Conservation (phyloP, 257 asterid genomes). For the Fraxinus anomala region DNA sequence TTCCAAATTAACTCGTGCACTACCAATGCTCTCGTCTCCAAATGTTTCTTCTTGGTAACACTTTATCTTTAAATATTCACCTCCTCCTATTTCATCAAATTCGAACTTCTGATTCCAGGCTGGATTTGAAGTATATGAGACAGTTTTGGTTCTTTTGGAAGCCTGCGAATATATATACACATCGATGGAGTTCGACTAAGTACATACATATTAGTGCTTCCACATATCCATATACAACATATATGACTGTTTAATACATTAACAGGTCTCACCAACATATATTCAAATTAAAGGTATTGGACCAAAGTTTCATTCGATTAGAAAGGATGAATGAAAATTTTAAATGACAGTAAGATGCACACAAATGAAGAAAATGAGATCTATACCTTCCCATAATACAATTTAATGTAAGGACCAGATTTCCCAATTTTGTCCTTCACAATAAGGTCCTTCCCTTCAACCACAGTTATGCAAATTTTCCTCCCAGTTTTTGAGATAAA, state of each 20-base stretch:
- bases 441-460: constrained; percentile 74
- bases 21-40: constrained; percentile 88
- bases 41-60: constrained; percentile 79
- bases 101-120: constrained; percentile 90
- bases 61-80: constrained; percentile 82
- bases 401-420: constrained; percentile 74
- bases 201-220: not conserved
- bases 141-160: constrained; percentile 62
- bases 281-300: not conserved
- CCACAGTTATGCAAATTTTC: constrained; percentile 66
- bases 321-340: not conserved
- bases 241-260: not conserved
- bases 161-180: constrained; percentile 45
- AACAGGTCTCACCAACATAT: not conserved
- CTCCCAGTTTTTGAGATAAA: constrained; percentile 69
- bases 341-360: not conserved
- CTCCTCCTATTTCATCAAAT: constrained; percentile 84
- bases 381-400: constrained; percentile 89
- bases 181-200: not conserved
- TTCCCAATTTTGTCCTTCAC: constrained; percentile 77
- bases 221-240: not conserved
- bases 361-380: constrained; percentile 14
- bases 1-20: constrained; percentile 95
- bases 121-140: constrained; percentile 66
- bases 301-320: not conserved